Conservation (phyloP, 768 basidiomycete genomes). For the Mycena venus region DNA sequence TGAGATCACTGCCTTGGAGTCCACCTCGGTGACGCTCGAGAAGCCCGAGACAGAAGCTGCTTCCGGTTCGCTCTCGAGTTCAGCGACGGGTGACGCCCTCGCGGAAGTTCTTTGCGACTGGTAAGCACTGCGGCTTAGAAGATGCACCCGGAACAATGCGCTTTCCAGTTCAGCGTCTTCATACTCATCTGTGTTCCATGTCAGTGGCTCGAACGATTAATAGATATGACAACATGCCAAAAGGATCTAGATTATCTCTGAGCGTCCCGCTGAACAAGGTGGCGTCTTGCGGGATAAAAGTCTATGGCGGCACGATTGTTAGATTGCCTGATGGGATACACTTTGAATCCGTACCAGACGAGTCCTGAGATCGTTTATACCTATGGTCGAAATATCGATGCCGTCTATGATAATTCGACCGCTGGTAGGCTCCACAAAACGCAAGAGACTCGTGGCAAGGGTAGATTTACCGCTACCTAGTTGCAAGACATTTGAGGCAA, state of each 20-base stretch:
- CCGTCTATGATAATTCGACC: conserved; percentile 90
- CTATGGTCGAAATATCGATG: conserved; percentile 89
- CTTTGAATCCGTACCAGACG: conserved; percentile 71
- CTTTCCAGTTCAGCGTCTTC: conserved; percentile 64
- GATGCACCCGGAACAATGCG: conserved; percentile 84
- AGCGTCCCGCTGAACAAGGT: conserved; percentile 68
- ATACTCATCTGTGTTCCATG: conserved; percentile 60
- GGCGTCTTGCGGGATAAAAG: conserved; percentile 83
- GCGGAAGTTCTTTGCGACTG: conserved; percentile 63
- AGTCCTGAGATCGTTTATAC: conserved; percentile 86
- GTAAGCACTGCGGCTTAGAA: conserved; percentile 66
- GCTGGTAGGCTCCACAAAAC: conserved; percentile 84
- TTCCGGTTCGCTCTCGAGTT: conserved; percentile 50
- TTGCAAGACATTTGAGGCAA: neutral
- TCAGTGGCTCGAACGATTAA: conserved; percentile 46
- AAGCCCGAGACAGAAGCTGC: conserved; percentile 55
- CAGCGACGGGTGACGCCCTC: conserved; percentile 59
- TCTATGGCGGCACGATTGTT: conserved; percentile 55
- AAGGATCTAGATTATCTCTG: conserved; percentile 84
- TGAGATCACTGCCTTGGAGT: conserved; percentile 68
- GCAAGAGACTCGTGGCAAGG: conserved; percentile 86
- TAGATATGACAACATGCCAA: conserved; percentile 55
- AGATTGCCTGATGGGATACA: conserved; percentile 1
- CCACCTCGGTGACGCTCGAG: conserved; percentile 66
- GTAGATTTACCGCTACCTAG: conserved; percentile 84